These are phyloP conservation scores for Ogataea chonburiensis DNA, from an alignment of 805 yeast genomes.

Conservation along the genomic window DNA sequence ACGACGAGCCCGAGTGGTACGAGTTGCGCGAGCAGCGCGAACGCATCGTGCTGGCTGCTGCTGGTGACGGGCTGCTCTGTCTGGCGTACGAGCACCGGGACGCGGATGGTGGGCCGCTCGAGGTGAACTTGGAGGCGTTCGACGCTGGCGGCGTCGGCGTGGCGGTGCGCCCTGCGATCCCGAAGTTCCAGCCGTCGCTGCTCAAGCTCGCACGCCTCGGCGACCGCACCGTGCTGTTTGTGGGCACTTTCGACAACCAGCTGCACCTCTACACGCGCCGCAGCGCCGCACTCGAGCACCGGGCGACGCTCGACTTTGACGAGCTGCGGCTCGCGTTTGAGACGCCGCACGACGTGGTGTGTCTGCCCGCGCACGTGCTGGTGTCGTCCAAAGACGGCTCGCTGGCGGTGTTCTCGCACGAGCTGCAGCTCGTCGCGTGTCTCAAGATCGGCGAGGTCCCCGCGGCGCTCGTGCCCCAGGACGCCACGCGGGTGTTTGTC, in stretches of 20 bases:
- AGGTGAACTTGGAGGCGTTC: slow-evolving; percentile 20
- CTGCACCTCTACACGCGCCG: slow-evolving; percentile 16
- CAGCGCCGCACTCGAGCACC: slow-evolving; percentile 2
- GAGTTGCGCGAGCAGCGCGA: neutral
- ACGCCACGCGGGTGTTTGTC: slow-evolving; percentile 16
- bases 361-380: slow-evolving; percentile 7
- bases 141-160: slow-evolving; percentile 4
- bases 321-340: slow-evolving; percentile 4
- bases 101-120: slow-evolving; percentile 1
- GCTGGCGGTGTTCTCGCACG: slow-evolving; percentile 6
- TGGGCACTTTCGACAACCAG: slow-evolving; percentile 21
- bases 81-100: slow-evolving; percentile 19
- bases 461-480: slow-evolving; percentile 16
- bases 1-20: no score
- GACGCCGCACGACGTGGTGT: slow-evolving; percentile 14
- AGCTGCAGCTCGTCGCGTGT: neutral
- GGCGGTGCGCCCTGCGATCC: slow-evolving; percentile 10
- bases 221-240: slow-evolving; percentile 8
- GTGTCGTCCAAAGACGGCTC: slow-evolving; percentile 29
- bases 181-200: slow-evolving; percentile 20
- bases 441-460: slow-evolving; percentile 23
- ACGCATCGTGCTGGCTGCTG: slow-evolving; percentile 10
- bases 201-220: slow-evolving; percentile 9
- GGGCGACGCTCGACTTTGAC: slow-evolving; percentile 6
- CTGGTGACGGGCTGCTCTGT: slow-evolving; percentile 13